Evolutionary conservation across 2,329 filamentous ascomycete genomes (phyloP).

Genomic region (Colletotrichum sp.): DNA sequence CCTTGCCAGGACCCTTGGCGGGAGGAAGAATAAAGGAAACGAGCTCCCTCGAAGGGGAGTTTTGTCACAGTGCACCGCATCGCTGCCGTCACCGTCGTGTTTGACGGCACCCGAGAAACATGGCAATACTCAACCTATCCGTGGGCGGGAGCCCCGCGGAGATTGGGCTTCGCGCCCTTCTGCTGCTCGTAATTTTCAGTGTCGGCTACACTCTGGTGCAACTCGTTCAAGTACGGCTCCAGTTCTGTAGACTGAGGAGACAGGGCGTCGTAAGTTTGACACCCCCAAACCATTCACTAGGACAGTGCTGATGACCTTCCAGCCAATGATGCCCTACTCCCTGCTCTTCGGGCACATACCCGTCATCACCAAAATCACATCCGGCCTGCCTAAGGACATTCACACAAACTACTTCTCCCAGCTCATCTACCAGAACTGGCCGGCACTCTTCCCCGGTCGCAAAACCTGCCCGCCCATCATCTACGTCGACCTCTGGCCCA

Average conservation of each 20-base stretch:
- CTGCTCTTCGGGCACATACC: conserved; percentile 9
- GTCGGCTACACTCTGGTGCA: neutral
- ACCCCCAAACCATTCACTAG: neutral
- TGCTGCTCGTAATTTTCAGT: neutral
- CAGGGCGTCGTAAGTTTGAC: neutral
- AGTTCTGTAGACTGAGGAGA: neutral
- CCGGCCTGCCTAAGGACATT: neutral
- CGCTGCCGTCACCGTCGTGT: neutral
- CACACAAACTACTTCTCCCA: conserved; percentile 9
- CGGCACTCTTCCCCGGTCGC: conserved; percentile 19
- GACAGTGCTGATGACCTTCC: neutral
- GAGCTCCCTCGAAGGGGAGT: neutral
- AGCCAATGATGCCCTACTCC: conserved; percentile 19
- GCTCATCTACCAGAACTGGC: conserved; percentile 11
- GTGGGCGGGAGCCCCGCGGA: neutral
- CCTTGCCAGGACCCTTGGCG: neutral
- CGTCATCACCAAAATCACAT: neutral
- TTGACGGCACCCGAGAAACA: neutral
- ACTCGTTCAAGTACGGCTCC: neutral
- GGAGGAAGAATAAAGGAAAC: neutral
- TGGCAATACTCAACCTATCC: neutral
- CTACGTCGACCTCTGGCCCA: conserved; percentile 34
- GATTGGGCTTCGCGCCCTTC: neutral
- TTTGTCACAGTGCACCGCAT: neutral
- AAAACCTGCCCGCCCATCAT: conserved; percentile 29